A percentile compares a stretch with the other conserved stretches of the same genome.
Conservation (phyloP, 1,284 basidiomycete species). For the Rhodotorula sp. region DNA sequence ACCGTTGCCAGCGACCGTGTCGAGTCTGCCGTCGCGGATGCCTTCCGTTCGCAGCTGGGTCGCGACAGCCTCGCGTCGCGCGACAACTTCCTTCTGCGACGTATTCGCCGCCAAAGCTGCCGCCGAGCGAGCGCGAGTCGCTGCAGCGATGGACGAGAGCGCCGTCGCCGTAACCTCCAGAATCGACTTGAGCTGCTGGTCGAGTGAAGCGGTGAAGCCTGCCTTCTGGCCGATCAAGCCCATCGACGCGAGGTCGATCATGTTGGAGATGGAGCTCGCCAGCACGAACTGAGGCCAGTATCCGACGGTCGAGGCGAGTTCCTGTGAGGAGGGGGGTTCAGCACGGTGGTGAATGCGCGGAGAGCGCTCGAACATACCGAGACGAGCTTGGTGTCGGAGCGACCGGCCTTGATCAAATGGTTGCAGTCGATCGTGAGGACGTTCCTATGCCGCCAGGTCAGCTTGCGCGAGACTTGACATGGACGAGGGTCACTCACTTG, state of each 20-base stretch:
- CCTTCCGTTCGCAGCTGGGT: slow-evolving; percentile 27
- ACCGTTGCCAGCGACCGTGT: slow-evolving; percentile 76
- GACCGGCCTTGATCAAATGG: slow-evolving; percentile 63
- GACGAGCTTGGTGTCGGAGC: slow-evolving; percentile 70
- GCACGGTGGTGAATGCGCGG: neutral
- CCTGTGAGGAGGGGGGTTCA: neutral
- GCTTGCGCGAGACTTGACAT: neutral
- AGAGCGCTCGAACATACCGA: slow-evolving; percentile 38
- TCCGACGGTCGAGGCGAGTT: slow-evolving; percentile 43
- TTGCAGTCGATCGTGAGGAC: slow-evolving; percentile 76
- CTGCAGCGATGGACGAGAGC: slow-evolving; percentile 53
- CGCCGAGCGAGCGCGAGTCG: slow-evolving; percentile 4
- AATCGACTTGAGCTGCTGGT: slow-evolving; percentile 80
- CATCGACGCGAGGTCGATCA: slow-evolving; percentile 89
- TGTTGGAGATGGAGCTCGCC: slow-evolving; percentile 64
- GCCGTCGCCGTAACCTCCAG: slow-evolving; percentile 74
- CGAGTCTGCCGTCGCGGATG: slow-evolving; percentile 68
- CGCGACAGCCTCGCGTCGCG: slow-evolving; percentile 40
- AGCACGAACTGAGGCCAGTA: slow-evolving; percentile 87
- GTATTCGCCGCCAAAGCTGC: slow-evolving; percentile 9
- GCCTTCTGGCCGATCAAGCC: slow-evolving; percentile 96
- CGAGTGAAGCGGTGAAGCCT: slow-evolving; percentile 77
- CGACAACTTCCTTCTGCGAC: slow-evolving; percentile 6
- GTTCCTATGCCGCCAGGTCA: slow-evolving; percentile 54
- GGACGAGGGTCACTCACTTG: slow-evolving; percentile 10